Evolutionary conservation across 2,329 filamentous ascomycete genomes (phyloP).

Genomic region (Trichoderma sp.): DNA sequence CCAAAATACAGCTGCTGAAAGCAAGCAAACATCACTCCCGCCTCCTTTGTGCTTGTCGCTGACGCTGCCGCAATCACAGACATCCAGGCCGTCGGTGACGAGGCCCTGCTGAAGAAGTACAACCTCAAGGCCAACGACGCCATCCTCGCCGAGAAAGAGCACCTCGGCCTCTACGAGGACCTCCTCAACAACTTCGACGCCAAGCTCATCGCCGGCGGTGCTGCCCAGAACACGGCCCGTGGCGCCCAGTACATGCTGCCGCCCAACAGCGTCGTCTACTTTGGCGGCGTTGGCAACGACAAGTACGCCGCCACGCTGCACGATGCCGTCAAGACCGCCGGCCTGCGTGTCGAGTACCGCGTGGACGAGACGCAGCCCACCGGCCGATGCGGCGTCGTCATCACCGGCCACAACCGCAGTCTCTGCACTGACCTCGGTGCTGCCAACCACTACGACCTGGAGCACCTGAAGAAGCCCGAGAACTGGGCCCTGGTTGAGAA

Average conservation of each 20-base stretch:
- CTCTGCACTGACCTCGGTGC: slow-evolving; percentile 95
- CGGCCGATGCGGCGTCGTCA: slow-evolving; percentile 92
- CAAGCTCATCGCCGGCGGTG: slow-evolving; percentile 92
- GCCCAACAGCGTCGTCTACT: slow-evolving; percentile 85
- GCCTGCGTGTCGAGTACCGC: slow-evolving; percentile 92
- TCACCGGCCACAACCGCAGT: slow-evolving; percentile 93
- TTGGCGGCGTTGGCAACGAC: slow-evolving; percentile 92
- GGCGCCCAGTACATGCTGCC: slow-evolving; percentile 96
- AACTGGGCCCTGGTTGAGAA: slow-evolving; percentile 92
- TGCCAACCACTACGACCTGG: slow-evolving; percentile 94
- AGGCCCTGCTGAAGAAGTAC: slow-evolving; percentile 88
- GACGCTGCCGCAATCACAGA: slow-evolving; percentile 52
- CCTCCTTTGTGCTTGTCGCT: background rate
- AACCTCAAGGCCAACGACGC: slow-evolving; percentile 93
- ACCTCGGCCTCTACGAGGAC: slow-evolving; percentile 88
- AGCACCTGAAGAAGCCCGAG: slow-evolving; percentile 86
- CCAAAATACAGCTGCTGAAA: background rate
- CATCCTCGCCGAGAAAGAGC: slow-evolving; percentile 92
- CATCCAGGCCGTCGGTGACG: slow-evolving; percentile 84
- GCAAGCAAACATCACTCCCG: background rate
- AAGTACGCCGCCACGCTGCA: slow-evolving; percentile 89
- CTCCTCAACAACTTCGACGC: slow-evolving; percentile 89
- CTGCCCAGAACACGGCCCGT: slow-evolving; percentile 95
- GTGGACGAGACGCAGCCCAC: slow-evolving; percentile 83
- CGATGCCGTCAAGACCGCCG: slow-evolving; percentile 82